These are phyloP conservation scores for Chlamydomonas schloesseri DNA, from an alignment of 139 green algal genomes.

Conservation along the genomic window DNA sequence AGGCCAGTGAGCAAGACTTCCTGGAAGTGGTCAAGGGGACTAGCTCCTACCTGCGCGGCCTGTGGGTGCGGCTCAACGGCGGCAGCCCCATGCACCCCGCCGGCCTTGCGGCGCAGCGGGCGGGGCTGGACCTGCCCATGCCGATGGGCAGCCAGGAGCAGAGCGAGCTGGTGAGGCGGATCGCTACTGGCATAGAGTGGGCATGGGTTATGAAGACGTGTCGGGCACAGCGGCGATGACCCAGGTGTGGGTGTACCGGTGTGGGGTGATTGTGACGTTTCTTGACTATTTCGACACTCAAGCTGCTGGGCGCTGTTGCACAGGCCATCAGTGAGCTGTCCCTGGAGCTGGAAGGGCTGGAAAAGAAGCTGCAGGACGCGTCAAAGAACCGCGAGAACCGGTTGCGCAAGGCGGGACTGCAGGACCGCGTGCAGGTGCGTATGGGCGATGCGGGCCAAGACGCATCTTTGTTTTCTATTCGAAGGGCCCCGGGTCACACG, in stretches of 20 bases:
- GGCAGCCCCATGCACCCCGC: slow-evolving; percentile 17
- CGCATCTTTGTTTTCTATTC: too few species aligned
- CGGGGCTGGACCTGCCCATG: slow-evolving; percentile 65
- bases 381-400: slow-evolving; percentile 86
- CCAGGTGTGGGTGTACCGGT: too few species aligned
- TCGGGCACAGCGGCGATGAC: too few species aligned
- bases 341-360: slow-evolving; percentile 78
- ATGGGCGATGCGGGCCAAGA: too few species aligned
- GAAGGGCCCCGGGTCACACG: too few species aligned
- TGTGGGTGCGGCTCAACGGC: slow-evolving; percentile 89
- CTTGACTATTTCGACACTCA: too few species aligned
- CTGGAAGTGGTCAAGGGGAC: slow-evolving; percentile 64
- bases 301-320: too few species aligned
- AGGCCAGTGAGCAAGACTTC: slow-evolving; percentile 63
- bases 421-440: slow-evolving; percentile 60
- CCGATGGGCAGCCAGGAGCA: slow-evolving; percentile 59
- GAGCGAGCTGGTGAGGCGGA: slow-evolving; percentile 59
- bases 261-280: too few species aligned
- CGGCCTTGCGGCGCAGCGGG: not conserved
- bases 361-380: slow-evolving; percentile 87
- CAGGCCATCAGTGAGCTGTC: slow-evolving; percentile 68
- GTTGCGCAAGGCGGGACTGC: slow-evolving; percentile 75
- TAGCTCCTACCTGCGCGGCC: slow-evolving; percentile 67
- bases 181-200: too few species aligned
- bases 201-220: too few species aligned